phyloP scores from a whole-genome alignment of 305 asterid species.

The Fraxinus velutina region DNA sequence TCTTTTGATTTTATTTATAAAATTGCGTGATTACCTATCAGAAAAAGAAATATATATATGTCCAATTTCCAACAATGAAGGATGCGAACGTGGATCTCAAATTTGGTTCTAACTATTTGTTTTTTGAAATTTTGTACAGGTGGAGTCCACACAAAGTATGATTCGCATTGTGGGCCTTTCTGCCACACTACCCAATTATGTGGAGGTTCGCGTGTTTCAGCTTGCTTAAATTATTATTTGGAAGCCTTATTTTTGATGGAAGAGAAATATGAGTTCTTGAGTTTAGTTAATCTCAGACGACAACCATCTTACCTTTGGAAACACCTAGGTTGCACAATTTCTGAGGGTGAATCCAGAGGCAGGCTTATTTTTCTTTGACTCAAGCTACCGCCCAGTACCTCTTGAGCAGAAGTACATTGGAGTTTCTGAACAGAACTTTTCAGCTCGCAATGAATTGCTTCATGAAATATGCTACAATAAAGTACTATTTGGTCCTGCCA shows the following conservation, averaged over 20 bases:
- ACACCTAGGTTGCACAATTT: constrained; percentile 85
- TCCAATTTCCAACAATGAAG: not conserved
- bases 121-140: constrained; percentile 49
- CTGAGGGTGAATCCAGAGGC: constrained; percentile 88
- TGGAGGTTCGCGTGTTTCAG: constrained; percentile 64
- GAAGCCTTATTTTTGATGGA: constrained; percentile 13
- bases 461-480: constrained; percentile 88
- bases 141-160: constrained; percentile 96
- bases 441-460: constrained; percentile 76
- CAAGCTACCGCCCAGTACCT: constrained; percentile 97
- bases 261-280: constrained; percentile 11
- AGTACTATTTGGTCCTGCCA: constrained; percentile 40
- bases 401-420: constrained; percentile 96
- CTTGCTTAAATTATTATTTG: constrained; percentile 22
- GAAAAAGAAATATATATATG: not conserved
- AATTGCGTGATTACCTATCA: too few species aligned
- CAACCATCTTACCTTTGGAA: constrained; percentile 25
- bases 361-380: constrained; percentile 90
- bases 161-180: constrained; percentile 98
- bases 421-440: constrained; percentile 70
- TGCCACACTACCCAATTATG: constrained; percentile 92
- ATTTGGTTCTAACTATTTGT: constrained; percentile 15
- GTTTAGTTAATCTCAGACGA: constrained; percentile 6
- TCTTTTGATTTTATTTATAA: too few species aligned
- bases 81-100: not conserved